Evolutionary conservation across 176 grass and related monocot species (phyloP), one percentile per base, ranked within the genome.

Genomic region (Puccinellia tenuiflora): DNA sequence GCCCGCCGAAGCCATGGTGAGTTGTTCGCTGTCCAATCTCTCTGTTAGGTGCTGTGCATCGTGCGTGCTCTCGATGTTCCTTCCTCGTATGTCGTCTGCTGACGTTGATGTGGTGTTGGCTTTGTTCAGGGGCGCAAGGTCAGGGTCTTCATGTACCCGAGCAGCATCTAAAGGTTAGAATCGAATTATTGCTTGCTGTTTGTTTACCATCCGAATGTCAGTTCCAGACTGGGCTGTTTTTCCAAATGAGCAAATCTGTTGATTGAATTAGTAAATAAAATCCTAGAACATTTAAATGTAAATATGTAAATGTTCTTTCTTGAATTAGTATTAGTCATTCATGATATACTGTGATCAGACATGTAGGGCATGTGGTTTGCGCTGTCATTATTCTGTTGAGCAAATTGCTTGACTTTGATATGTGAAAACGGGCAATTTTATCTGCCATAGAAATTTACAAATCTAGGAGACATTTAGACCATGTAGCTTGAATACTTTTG

Each of bases 81-180:
- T 5, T 3, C 43, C 28, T 82, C 10, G 42, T n/a, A n/a, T 29
- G 70, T 43, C 34, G 40, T 16, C 7, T 7, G 22, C 73, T 90
- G 40, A 92, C 52, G 68, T 2, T 63, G 7, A 18, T 79, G 17
- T 38, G 15, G 25, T 38, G 4, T 57, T 57, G 88, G 18, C 20
- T 17, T 39, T 45, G 12, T 34, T 77, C 77, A 96, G 90, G 93
- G 93, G 10, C 56, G 80, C n/a, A 93, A 96, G 88, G 90, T 96
- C 54, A 85, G 93, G 65, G 88, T 93, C 61, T 93, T 92, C 91
- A 96, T 96, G 93, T 93, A 92, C 79, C 90, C 93, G 37, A 96
- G 90, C 90, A 96, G 86, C 76, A 93, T 96, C 88, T 92, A 75
- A 78, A 89, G 90, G 90, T 92, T 20, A 16, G 86, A 37, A 45